Base-by-base conservation (phyloP, 257 asterid species). In the Solanum arcanum region DNA sequence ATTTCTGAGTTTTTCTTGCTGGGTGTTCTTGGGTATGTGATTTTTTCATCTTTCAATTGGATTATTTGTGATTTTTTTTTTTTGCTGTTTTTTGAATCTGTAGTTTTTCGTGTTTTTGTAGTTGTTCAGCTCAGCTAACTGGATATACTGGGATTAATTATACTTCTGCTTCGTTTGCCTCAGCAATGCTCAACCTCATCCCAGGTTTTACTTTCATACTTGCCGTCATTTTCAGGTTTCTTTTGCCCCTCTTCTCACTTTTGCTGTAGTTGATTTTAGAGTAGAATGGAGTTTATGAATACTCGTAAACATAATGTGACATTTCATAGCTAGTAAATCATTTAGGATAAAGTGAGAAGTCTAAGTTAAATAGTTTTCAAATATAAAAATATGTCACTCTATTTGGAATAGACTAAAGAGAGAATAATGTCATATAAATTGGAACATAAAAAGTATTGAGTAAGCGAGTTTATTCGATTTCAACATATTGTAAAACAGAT, bases 141-240 rank as follows among this genome's bases (percentile, higher is more conserved):
- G 98, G 98, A 10, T 94, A 95, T 89, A 90, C 96, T 81, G 99
- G 98, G 83, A 94, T 96, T 83, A 92, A 88, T 78, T 94, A 93
- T 88, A 93, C 97, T 73, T 89, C 91, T 76, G 98, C 98, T 68
- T 95, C 93, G 89, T 95, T 96, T 89, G 95, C 97, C 29, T 92
- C 98, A 11, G 98, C 99, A 80, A 93, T 96, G 98, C 98, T 95
- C 89, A 96, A 95, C 86, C 97, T 96, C 81, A 89, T 91, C 86
- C 99, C 99, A 25, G 99, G 97, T 39, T 96, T 95, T 86, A 95
- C 98, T 80, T 96, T 95, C 77, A 76, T 94, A 56, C 97, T 96
- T 86, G 99, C 99, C 56, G 90, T 92, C 52, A 85, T 94, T 86
- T 92, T 92, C 98, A 91, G 99, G 98, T 95, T 86, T 69, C 83